Evolutionary conservation across 768 basidiomycete genomes (phyloP).

Genomic region (Nidularia pulvinata): DNA sequence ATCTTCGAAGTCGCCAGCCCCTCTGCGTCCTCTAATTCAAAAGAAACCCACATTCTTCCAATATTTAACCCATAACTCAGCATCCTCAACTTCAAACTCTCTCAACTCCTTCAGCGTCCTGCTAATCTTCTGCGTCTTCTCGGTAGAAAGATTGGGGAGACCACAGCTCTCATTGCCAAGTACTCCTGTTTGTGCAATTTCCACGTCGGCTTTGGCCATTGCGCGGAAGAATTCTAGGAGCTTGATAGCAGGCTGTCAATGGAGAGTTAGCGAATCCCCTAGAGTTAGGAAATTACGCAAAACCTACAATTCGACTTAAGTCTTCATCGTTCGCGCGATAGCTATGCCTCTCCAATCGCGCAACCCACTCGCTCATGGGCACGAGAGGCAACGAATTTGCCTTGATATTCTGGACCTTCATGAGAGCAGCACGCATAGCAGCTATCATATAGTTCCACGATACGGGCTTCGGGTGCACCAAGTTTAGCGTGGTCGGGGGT

Average conservation of each 20-base stretch:
- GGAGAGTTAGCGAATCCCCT: background rate
- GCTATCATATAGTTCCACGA: slow-evolving; percentile 21
- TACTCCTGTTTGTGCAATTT: slow-evolving; percentile 1
- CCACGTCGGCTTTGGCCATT: slow-evolving; percentile 10
- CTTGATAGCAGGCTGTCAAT: slow-evolving; percentile 28
- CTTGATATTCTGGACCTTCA: background rate
- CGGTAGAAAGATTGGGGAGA: slow-evolving; percentile 20
- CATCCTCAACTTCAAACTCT: slow-evolving; percentile 20
- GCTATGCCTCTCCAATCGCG: slow-evolving; percentile 6
- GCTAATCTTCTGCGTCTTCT: slow-evolving; percentile 25
- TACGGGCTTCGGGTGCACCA: slow-evolving; percentile 31
- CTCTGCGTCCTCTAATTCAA: background rate
- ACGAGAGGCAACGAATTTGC: slow-evolving; percentile 7
- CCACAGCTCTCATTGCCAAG: slow-evolving; percentile 15
- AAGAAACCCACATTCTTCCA: slow-evolving; percentile 27
- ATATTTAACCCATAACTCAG: slow-evolving; percentile 31
- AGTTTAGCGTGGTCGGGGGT: slow-evolving; percentile 19
- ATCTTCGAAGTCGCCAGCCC: too few relatives aligned
- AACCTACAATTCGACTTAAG: slow-evolving; percentile 6
- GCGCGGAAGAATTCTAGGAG: slow-evolving; percentile 28
- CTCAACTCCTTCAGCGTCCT: slow-evolving; percentile 24
- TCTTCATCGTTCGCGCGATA: slow-evolving; percentile 7
- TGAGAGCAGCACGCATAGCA: slow-evolving; percentile 3
- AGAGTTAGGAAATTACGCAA: background rate
- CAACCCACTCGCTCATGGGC: slow-evolving; percentile 17